A percentile compares a stretch with the other conserved stretches of the same genome.
phyloP scores from a whole-genome alignment of 2,329 filamentous ascomycete species.

The Ophiostoma triangulosporum region DNA sequence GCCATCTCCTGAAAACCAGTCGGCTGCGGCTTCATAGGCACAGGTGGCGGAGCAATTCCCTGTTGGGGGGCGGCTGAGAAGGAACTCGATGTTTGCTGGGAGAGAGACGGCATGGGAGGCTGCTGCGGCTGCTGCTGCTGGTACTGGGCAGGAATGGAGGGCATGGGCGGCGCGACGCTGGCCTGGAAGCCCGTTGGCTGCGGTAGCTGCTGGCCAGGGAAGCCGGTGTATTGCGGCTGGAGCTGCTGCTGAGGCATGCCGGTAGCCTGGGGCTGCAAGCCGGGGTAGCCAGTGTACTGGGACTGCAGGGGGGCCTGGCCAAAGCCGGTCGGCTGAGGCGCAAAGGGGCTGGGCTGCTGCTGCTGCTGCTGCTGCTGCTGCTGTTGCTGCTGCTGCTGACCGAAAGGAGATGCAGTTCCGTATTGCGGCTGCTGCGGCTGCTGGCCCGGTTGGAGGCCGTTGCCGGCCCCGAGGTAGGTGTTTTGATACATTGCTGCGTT shows the following conservation, averaged over 20 bases:
- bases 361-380: conserved; percentile 31
- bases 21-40: conserved; percentile 47
- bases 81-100: conserved; percentile 29
- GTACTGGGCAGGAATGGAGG: conserved; percentile 45
- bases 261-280: conserved; percentile 31
- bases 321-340: conserved; percentile 47
- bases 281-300: conserved; percentile 48
- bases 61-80: conserved; percentile 30
- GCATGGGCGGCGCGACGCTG: conserved; percentile 41
- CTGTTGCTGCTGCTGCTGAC: conserved; percentile 35
- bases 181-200: conserved; percentile 47
- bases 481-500: conserved; percentile 65
- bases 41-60: conserved; percentile 34
- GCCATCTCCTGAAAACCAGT: conserved; percentile 56
- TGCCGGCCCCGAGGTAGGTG: conserved; percentile 64
- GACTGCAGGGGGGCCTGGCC: conserved; percentile 40
- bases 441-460: conserved; percentile 50
- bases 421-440: conserved; percentile 35
- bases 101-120: conserved; percentile 13
- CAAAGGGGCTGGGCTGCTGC: conserved; percentile 42
- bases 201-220: conserved; percentile 31
- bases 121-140: conserved; percentile 37
- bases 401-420: conserved; percentile 35
- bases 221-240: conserved; percentile 58
- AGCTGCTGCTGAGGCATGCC: conserved; percentile 40